These are phyloP conservation scores for Arthrobotrys entomopaga DNA, from an alignment of 2,329 filamentous ascomycete genomes.

Conservation along the genomic window DNA sequence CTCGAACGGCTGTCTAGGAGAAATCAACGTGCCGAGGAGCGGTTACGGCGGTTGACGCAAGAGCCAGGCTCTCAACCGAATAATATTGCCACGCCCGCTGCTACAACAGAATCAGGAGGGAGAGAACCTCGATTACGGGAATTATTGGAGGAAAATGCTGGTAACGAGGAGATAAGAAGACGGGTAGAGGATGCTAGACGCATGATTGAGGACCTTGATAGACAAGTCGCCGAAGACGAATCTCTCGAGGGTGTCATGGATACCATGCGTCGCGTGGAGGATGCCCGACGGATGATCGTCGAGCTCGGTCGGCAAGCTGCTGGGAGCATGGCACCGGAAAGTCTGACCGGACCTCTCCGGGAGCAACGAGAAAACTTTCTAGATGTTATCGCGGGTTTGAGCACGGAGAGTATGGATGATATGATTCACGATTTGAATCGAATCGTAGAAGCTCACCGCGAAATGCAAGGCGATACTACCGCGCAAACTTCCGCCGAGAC, in stretches of 20 bases:
- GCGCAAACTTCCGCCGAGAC: not conserved
- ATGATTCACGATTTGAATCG: conserved; percentile 41
- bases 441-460: conserved; percentile 32
- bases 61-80: conserved; percentile 17
- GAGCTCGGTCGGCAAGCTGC: conserved; percentile 33
- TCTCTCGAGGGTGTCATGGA: conserved; percentile 23
- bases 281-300: conserved; percentile 31
- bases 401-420: conserved; percentile 40
- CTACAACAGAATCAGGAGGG: conserved; percentile 16
- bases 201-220: conserved; percentile 18
- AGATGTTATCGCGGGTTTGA: conserved; percentile 26
- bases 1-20: conserved; percentile 25
- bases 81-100: not conserved
- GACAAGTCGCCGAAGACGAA: conserved; percentile 20
- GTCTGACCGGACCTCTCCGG: conserved; percentile 6
- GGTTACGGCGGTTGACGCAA: conserved; percentile 28
- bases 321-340: conserved; percentile 7
- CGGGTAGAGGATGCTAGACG: conserved; percentile 11
- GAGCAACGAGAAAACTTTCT: conserved; percentile 27
- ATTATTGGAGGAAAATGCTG: conserved; percentile 13
- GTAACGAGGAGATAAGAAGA: conserved; percentile 1
- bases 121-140: conserved; percentile 26
- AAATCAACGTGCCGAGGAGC: conserved; percentile 40
- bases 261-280: conserved; percentile 36
- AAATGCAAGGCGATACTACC: conserved; percentile 12